Conservation (phyloP, 2,329 filamentous ascomycete genomes). For the Fusarium sulawesiense region DNA sequence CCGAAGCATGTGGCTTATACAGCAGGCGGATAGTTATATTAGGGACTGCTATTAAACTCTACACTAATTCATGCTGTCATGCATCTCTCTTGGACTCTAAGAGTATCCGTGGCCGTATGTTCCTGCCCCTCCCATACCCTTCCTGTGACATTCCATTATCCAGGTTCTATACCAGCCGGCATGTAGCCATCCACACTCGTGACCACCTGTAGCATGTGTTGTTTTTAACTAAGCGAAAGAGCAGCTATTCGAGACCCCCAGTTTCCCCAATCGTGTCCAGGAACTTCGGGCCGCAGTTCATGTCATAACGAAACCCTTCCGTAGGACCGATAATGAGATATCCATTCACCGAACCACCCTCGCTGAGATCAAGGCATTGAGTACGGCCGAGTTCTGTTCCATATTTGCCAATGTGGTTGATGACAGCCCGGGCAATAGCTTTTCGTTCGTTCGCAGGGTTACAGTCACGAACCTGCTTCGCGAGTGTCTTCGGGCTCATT, state of each 20-base stretch:
- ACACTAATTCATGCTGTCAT: not conserved
- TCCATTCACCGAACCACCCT: not conserved
- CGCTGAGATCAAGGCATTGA: not conserved
- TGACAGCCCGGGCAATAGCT: not conserved
- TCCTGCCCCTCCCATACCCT: not conserved
- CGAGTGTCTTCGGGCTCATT: not conserved
- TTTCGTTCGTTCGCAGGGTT: not conserved
- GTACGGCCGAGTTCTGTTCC: not conserved
- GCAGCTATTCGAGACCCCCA: not conserved
- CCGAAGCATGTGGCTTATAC: constrained; percentile 59
- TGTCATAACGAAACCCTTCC: not conserved
- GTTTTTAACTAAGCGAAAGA: too few species aligned
- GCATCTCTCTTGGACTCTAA: rapidly evolving
- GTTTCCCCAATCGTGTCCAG: not conserved
- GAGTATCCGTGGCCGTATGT: rapidly evolving
- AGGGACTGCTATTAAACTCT: constrained; percentile 41
- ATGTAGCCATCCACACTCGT: not conserved
- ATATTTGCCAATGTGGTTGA: not conserved
- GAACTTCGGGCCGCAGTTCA: not conserved
- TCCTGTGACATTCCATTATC: not conserved
- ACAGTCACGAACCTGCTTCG: not conserved
- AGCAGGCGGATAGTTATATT: constrained; percentile 57
- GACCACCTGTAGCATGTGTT: too few species aligned
- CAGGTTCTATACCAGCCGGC: rapidly evolving
- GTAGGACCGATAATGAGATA: not conserved